phyloP scores from a whole-genome alignment of 352 stramenopile genomes.

The Thraustochytrium aureum region DNA sequence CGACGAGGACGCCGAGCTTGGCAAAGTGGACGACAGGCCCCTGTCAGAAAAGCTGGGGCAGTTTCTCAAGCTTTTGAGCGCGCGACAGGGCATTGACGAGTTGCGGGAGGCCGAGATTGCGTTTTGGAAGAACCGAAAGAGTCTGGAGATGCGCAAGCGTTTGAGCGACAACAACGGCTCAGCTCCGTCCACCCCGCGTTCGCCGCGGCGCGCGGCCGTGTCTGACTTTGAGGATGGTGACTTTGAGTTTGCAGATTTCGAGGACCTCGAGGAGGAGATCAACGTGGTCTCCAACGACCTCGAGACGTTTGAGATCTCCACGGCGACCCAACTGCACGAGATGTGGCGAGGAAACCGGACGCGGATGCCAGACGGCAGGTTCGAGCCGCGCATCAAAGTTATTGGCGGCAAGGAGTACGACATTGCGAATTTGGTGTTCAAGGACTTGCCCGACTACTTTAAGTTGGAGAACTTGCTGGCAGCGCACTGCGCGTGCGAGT shows the following conservation, averaged over 20 bases:
- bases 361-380: constrained; percentile 8
- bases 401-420: constrained; percentile 26
- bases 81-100: constrained; percentile 19
- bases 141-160: neutral
- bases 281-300: constrained; percentile 16
- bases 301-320: constrained; percentile 52
- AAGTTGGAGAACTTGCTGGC: constrained; percentile 52
- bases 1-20: neutral
- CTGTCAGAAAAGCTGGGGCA: constrained; percentile 23
- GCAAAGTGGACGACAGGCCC: neutral
- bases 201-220: neutral
- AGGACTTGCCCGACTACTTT: constrained; percentile 50
- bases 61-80: constrained; percentile 27
- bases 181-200: neutral
- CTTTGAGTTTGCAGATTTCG: constrained; percentile 10
- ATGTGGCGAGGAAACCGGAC: constrained; percentile 29
- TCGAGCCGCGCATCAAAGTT: constrained; percentile 48
- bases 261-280: constrained; percentile 4
- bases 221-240: neutral
- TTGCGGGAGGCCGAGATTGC: constrained; percentile 17
- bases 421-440: constrained; percentile 46
- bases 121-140: constrained; percentile 29
- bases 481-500: constrained; percentile 45
- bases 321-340: constrained; percentile 46
- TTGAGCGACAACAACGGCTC: neutral